Evolutionary conservation across 306 rosid genomes (phyloP), one percentile per base, ranked within the genome.

Genomic region (Dalbergia cochinchinensis): DNA sequence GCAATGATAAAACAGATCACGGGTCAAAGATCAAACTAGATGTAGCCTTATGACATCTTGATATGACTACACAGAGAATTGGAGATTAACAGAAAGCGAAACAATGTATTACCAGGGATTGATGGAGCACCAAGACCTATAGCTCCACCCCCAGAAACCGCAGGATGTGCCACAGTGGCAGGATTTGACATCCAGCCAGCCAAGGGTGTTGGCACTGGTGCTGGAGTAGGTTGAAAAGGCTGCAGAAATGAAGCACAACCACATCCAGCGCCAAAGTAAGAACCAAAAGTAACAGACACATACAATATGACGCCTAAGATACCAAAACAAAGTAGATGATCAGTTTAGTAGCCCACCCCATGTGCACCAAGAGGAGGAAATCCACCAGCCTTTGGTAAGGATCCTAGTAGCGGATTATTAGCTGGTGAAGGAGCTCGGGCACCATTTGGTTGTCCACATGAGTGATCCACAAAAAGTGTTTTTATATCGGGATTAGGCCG

Each of bases 151-250:
- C 93, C 97, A 71, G 99, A 90, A 79, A 93, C 97, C 6, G 96
- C 91, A 22, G 96, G 85, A 85, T 95, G 97, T 39, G 94, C 86
- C 66, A 93, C 96, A 26, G 96, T 86, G n/a, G 96, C 86, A 74
- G 99, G 92, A 87, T 91, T 95, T 77, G 99, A 91, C 99, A 95
- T 95, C 99, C 99, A 95, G 84, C 99, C 98, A 11, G 99, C 99
- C 65, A 92, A 87, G 69, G 97, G 97, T 35, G 93, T 72, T 58
- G 97, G 98, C 80, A 91, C 97, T 13, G 93, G 88, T 19, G 98
- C 89, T 61, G 96, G 86, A 19, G 94, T 87, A 69, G 99, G 91
- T 84, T 92, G 97, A 86, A 95, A 95, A 66, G 99, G 98, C 99
- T 95, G 89, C 60, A 60, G 41, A 82, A 60, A 76, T 18, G 53